These are phyloP conservation scores for Calonectria ilicicola DNA, from an alignment of 2,329 filamentous ascomycete species.

Conservation along the genomic window DNA sequence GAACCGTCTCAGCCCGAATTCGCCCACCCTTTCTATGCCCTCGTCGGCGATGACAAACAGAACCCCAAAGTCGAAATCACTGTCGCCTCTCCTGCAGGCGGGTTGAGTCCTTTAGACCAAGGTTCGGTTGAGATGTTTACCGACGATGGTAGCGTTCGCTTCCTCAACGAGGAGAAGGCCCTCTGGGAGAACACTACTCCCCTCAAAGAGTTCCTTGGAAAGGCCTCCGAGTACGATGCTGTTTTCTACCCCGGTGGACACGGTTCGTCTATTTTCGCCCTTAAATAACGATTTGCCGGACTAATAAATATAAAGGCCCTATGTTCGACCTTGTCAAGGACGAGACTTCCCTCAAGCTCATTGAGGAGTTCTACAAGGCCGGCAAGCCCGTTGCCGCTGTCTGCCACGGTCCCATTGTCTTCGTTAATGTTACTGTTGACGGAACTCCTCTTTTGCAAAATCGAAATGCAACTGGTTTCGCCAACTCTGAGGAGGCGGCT, in stretches of 20 bases:
- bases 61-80: conserved; percentile 63
- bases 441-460: conserved; percentile 67
- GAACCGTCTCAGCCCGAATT: conserved; percentile 64
- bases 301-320: conserved; percentile 50
- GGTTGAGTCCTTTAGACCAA: conserved; percentile 71
- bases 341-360: conserved; percentile 67
- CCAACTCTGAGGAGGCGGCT: conserved; percentile 67
- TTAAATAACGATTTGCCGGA: too few relatives aligned
- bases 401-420: conserved; percentile 76
- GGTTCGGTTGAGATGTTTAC: conserved; percentile 66
- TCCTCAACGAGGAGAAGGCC: conserved; percentile 65
- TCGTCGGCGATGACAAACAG: conserved; percentile 48
- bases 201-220: conserved; percentile 67
- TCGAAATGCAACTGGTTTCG: conserved; percentile 71
- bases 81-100: conserved; percentile 73
- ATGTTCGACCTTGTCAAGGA: conserved; percentile 76
- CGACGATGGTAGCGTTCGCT: conserved; percentile 62
- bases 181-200: conserved; percentile 74
- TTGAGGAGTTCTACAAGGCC: conserved; percentile 70
- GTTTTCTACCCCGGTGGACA: conserved; percentile 69
- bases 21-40: conserved; percentile 72
- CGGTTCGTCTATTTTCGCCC: conserved; percentile 41
- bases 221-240: conserved; percentile 72
- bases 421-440: conserved; percentile 67
- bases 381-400: conserved; percentile 75